Evolutionary conservation across 202 grass and related monocot genomes (phyloP), one percentile per base, ranked within the genome.

Genomic region (Carex arenaria): DNA sequence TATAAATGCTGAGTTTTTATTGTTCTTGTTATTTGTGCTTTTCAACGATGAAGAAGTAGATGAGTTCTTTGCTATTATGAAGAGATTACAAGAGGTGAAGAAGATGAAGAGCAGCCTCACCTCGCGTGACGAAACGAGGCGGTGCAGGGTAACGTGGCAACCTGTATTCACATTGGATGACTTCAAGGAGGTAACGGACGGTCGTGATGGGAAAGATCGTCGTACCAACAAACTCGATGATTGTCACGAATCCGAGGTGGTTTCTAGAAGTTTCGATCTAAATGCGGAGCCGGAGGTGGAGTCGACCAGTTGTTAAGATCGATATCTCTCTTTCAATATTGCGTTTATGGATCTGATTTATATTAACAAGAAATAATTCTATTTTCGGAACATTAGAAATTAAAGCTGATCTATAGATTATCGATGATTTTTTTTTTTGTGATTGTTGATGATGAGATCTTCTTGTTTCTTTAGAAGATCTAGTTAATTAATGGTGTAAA

Each of bases 201-300:
- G 60, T 54, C 36, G 23, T 3, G 61, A 82, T 69, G 53, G 15
- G 17, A 38, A 12, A 10, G 45, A 49, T 49, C 45, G 45, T 49
- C 45, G 45, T 49, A 49, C 45, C 40, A 51, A 59, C 15, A 53
- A 19, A 38, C 73, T 10, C 17, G 53, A 78, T 3, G 9, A 19
- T 26, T 42, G 38, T 47, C 17, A 49, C 8, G n/a, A 70, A 5
- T 38, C 18, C 3, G 79, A 53, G 80, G 80, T 55, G 63, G 23
- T 12, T 69, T 67, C 80, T 19, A 69, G 62, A 82, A 82, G 64
- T 12, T 82, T 82, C 51, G 80, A 82, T 56, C 80, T 82, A 5
- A 82, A 82, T 68, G 80, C 43, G 1, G 80, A 82, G 80, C 80
- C 80, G 26, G 80, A 82, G 28, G 13, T 67, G 17, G 80, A 82